Conservation (phyloP, 768 basidiomycete species). For the Russula ochroleuca region DNA sequence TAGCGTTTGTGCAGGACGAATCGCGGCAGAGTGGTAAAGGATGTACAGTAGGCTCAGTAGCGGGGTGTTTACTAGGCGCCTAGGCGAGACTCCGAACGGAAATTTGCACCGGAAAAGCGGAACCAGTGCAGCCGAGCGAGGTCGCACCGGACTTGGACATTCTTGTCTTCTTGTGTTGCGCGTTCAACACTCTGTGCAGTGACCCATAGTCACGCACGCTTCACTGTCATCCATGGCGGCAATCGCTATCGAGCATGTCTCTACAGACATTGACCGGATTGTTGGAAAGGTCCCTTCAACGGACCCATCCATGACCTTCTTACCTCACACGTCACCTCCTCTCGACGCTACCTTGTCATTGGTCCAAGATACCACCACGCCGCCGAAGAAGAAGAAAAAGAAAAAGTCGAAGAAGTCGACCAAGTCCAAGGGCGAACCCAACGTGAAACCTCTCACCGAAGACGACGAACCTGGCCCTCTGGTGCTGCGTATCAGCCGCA, state of each 20-base stretch:
- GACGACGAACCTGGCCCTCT: conserved; percentile 50
- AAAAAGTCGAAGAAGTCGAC: conserved; percentile 68
- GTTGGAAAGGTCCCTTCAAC: conserved; percentile 3
- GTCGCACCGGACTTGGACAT: not conserved
- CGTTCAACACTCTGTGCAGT: not conserved
- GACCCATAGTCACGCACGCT: not conserved
- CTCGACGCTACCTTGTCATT: conserved; percentile 29
- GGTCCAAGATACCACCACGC: conserved; percentile 27
- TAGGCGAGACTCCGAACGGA: conserved; percentile 2
- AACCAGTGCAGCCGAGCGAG: not conserved
- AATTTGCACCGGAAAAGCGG: conserved; percentile 7
- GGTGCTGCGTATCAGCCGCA: conserved; percentile 81
- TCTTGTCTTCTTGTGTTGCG: not conserved
- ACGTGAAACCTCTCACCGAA: conserved; percentile 36
- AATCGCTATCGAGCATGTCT: not conserved
- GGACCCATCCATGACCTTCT: not conserved
- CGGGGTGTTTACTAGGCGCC: no score
- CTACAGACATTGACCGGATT: not conserved
- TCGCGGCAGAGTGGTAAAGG: no score
- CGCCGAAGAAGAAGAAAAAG: conserved; percentile 61
- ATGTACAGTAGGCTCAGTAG: no score
- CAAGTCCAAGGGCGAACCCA: conserved; percentile 54
- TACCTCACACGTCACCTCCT: conserved; percentile 29
- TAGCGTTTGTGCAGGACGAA: no score
- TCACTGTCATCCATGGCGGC: not conserved